Evolutionary conservation across 768 basidiomycete species (phyloP).

Genomic region (Kwoniella sp.): DNA sequence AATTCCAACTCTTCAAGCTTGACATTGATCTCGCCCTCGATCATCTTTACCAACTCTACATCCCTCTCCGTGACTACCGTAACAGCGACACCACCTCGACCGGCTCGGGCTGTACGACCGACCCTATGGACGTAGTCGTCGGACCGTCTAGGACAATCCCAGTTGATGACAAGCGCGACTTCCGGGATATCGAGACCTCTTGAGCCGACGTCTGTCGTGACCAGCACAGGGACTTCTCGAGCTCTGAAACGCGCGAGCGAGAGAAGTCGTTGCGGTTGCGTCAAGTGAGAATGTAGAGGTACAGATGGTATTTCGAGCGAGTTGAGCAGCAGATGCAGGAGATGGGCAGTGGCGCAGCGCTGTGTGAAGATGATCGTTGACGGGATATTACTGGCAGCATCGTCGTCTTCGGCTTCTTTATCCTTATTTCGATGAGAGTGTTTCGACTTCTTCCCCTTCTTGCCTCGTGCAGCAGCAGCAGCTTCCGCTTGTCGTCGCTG

Average conservation of each 20-base stretch:
- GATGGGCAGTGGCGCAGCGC: constrained; percentile 84
- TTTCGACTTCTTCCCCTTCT: constrained; percentile 38
- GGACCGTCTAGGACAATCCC: constrained; percentile 80
- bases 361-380: constrained; percentile 92
- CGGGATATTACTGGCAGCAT: constrained; percentile 67
- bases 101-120: constrained; percentile 87
- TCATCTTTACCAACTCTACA: constrained; percentile 75
- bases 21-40: constrained; percentile 89
- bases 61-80: constrained; percentile 95
- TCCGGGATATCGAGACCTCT: constrained; percentile 95
- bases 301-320: constrained; percentile 79
- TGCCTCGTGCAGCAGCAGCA: constrained; percentile 13
- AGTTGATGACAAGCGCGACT: constrained; percentile 94
- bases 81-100: constrained; percentile 82
- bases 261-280: constrained; percentile 82
- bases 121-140: constrained; percentile 98
- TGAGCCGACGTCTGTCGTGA: constrained; percentile 93
- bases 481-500: constrained; percentile 35
- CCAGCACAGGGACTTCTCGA: constrained; percentile 81
- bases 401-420: constrained; percentile 62
- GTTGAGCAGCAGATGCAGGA: constrained; percentile 73
- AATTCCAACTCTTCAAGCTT: constrained; percentile 73
- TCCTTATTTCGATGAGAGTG: constrained; percentile 35
- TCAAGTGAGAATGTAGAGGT: constrained; percentile 87
- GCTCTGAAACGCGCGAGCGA: constrained; percentile 86